Base-by-base conservation (phyloP, 345 rosid genomes). In the Laguncularia racemosa region DNA sequence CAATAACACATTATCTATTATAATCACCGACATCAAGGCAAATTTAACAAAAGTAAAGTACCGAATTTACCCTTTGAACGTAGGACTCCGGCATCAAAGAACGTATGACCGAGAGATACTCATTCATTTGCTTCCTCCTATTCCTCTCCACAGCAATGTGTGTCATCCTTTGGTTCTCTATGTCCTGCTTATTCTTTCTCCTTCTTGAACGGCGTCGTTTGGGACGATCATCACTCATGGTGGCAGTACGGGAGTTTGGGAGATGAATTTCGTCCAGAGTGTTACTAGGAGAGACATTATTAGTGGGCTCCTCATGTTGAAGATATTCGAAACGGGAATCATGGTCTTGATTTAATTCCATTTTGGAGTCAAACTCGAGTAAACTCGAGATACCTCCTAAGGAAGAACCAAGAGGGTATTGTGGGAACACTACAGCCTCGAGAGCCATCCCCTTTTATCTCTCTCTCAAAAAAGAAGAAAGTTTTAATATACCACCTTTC, bases 121-220 rank as follows among this genome's bases (percentile, higher is more conserved):
- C 95, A 61, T 92, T 92, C 98, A 89, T 92, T 58, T 84, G 91
- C 78, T 85, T 92, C 56, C 98, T 77, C 51, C 98, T 59, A 56
- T 92, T 92, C 15, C 98, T 79, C 72, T 92, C 98, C 0, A 89
- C 93, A 9, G 97, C 86, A 81, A 92, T 89, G 88, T 92, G 98
- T 60, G 91, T 79, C 89, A 84, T 84, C 73, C 97, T 88, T 69
- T 92, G 97, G 48, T 76, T 81, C 78, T 80, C 84, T 45, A 86
- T 79, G 17, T 88, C 96, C 56, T 82, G 89, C 61, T 81, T 81
- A 76, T 83, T 88, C 71, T 82, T 86, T 51, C 69, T 71, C 23
- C 62, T 75, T 73, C 80, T 85, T 40, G 78, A 55, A 49, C 90
- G 78, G 13, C 87, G 76, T 56, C 92, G 67, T 61, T 75, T 88